Percentiles rank a stretch among this genome's conserved stretches.
phyloP scores from a whole-genome alignment of 345 rosid species.

The Populus simonii region DNA sequence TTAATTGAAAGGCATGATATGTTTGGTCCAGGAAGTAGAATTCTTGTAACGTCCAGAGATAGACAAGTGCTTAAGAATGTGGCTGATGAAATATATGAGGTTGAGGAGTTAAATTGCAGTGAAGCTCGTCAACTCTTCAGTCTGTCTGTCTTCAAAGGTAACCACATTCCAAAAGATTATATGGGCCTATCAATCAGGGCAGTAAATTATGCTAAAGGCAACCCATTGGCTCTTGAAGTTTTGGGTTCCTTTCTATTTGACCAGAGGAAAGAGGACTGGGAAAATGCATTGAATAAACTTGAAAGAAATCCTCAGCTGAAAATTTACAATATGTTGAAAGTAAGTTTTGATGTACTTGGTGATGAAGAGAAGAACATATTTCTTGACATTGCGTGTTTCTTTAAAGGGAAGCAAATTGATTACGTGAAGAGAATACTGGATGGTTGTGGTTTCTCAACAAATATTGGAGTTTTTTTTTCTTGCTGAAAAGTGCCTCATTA shows the following conservation, averaged over 20 bases:
- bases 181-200: background rate
- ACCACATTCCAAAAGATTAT: background rate
- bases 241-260: conserved; percentile 15
- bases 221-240: conserved; percentile 16
- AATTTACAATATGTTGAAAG: background rate
- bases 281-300: conserved; percentile 2
- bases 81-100: conserved; percentile 1
- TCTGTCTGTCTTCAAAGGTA: conserved; percentile 2
- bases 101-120: background rate
- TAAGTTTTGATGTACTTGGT: conserved; percentile 5
- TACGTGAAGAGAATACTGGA: background rate
- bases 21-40: conserved; percentile 11
- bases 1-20: background rate
- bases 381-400: conserved; percentile 19
- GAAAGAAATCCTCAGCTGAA: background rate
- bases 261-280: background rate
- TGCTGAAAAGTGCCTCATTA: conserved; percentile 2
- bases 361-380: conserved; percentile 5
- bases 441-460: conserved; percentile 5
- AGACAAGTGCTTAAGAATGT: conserved; percentile 4
- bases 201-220: conserved; percentile 4
- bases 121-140: conserved; percentile 10
- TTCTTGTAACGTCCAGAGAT: conserved; percentile 15
- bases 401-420: background rate
- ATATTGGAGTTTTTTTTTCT: background rate